These are phyloP conservation scores for Ogataea nitratoaversa DNA, from an alignment of 805 yeast species.

Conservation along the genomic window DNA sequence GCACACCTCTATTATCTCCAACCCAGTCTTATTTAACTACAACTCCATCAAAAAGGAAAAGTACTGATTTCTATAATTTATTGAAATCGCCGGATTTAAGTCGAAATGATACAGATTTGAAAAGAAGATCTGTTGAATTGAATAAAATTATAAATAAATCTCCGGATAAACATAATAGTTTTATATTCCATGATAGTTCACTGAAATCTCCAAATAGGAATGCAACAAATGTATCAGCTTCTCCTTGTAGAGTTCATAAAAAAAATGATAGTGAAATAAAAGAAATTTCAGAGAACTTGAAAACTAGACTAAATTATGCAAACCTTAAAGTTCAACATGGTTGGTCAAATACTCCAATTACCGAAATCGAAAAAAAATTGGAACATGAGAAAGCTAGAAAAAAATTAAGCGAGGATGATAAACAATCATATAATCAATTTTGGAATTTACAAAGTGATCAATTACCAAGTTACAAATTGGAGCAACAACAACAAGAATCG, in stretches of 20 bases:
- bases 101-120: slow-evolving; percentile 19
- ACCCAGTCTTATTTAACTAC: slow-evolving; percentile 17
- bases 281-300: slow-evolving; percentile 33
- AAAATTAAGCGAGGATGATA: slow-evolving; percentile 10
- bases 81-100: slow-evolving; percentile 32
- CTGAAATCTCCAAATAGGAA: slow-evolving; percentile 21
- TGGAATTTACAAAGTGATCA: slow-evolving; percentile 26
- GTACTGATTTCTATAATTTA: slow-evolving; percentile 33
- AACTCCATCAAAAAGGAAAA: slow-evolving; percentile 30
- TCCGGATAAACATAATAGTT: slow-evolving; percentile 21
- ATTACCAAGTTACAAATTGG: slow-evolving; percentile 15
- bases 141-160: slow-evolving; percentile 26
- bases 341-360: slow-evolving; percentile 28
- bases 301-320: slow-evolving; percentile 34
- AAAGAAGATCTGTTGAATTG: slow-evolving; percentile 31
- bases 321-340: slow-evolving; percentile 34
- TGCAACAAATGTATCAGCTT: slow-evolving; percentile 3
- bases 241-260: slow-evolving; percentile 25
- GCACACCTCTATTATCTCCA: slow-evolving; percentile 33
- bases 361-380: slow-evolving; percentile 27
- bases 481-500: not conserved
- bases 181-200: slow-evolving; percentile 25
- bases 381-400: slow-evolving; percentile 17
- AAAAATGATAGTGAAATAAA: slow-evolving; percentile 31
- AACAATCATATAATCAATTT: slow-evolving; percentile 22